These are phyloP conservation scores for Acer negundo DNA, from an alignment of 345 rosid genomes.

Conservation along the genomic window DNA sequence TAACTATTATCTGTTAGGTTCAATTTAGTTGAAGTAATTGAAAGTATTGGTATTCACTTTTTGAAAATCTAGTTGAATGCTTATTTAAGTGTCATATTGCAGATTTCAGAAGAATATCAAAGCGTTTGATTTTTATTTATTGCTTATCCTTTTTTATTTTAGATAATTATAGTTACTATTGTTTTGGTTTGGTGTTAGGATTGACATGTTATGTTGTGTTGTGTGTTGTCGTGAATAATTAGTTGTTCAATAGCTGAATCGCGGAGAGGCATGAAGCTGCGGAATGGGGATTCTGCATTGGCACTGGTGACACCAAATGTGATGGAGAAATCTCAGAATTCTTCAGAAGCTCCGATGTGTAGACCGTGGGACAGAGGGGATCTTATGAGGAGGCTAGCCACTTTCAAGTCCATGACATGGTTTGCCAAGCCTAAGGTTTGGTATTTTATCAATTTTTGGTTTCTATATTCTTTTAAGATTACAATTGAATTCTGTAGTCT, in stretches of 20 bases:
- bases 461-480: not conserved
- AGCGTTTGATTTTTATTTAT: not conserved
- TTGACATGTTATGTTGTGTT: not conserved
- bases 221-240: not conserved
- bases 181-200: not conserved
- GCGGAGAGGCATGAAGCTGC: slow-evolving; percentile 63
- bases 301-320: slow-evolving; percentile 39
- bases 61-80: not conserved
- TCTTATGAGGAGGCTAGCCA: slow-evolving; percentile 78
- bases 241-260: slow-evolving; percentile 43
- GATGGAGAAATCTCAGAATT: slow-evolving; percentile 32
- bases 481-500: not conserved
- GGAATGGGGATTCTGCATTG: slow-evolving; percentile 47
- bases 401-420: slow-evolving; percentile 98
- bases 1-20: not conserved
- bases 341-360: slow-evolving; percentile 56
- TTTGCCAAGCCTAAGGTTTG: slow-evolving; percentile 88
- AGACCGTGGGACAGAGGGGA: slow-evolving; percentile 95
- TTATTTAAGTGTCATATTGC: not conserved
- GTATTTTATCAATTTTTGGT: not conserved
- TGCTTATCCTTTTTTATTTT: not conserved
- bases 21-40: not conserved
- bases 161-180: not conserved
- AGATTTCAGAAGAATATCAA: not conserved
- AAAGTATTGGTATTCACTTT: not conserved